Conservation (phyloP, 2,329 filamentous ascomycete genomes). For the Aureobasidium zeae region DNA sequence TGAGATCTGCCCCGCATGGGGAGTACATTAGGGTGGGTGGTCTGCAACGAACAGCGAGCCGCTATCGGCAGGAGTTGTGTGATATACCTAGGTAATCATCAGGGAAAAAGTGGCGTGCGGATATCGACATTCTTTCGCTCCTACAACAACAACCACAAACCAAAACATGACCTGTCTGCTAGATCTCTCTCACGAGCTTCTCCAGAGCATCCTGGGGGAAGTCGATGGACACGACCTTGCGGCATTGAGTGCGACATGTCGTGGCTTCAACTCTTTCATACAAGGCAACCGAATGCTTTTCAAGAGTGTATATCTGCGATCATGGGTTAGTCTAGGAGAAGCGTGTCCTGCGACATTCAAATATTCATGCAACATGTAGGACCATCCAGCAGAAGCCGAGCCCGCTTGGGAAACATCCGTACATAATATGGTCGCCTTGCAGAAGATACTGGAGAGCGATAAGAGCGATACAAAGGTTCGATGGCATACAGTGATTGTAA, state of each 20-base stretch:
- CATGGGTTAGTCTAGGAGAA: constrained; percentile 17
- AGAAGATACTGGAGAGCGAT: constrained; percentile 39
- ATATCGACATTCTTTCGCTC: background rate
- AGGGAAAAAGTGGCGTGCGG: background rate
- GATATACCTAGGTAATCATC: background rate
- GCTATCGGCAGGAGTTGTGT: background rate
- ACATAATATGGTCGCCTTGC: constrained; percentile 28
- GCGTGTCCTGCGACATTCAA: constrained; percentile 40
- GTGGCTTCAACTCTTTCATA: constrained; percentile 45
- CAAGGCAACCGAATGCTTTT: constrained; percentile 50
- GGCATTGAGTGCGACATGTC: constrained; percentile 44
- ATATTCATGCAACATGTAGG: background rate
- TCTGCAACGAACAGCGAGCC: background rate
- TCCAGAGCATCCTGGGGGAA: constrained; percentile 51
- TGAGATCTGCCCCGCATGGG: constrained; percentile 2
- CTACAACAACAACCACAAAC: too few relatives aligned
- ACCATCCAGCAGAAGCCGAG: constrained; percentile 18
- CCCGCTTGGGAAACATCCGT: constrained; percentile 32
- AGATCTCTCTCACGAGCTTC: constrained; percentile 51
- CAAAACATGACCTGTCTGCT: constrained; percentile 30
- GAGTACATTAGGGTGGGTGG: constrained; percentile 11
- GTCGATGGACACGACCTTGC: constrained; percentile 50
- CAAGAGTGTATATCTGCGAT: constrained; percentile 50
- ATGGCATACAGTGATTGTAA: background rate
- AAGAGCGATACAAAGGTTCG: constrained; percentile 32